Conservation (phyloP, 768 basidiomycete genomes). For the Psilocybe cyanescens region DNA sequence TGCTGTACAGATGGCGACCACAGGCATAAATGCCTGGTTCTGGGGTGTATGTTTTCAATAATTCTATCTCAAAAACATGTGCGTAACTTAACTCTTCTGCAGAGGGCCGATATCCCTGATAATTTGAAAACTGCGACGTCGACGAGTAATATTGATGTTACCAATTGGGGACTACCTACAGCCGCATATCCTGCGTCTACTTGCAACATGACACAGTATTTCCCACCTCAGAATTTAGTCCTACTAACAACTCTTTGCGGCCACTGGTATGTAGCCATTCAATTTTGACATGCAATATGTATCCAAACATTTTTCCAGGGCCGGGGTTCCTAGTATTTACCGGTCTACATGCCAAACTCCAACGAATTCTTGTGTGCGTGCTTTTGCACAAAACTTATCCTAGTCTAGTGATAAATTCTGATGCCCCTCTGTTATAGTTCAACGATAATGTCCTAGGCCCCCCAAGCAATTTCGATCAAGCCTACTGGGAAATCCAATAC, state of each 20-base stretch:
- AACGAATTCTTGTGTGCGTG: slow-evolving; percentile 42
- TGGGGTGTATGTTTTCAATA: slow-evolving; percentile 40
- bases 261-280: slow-evolving; percentile 30
- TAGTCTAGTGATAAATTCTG: background rate
- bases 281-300: background rate
- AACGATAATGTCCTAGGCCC: slow-evolving; percentile 52
- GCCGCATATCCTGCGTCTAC: slow-evolving; percentile 61
- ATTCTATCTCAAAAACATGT: background rate
- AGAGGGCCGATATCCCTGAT: slow-evolving; percentile 49
- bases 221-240: slow-evolving; percentile 67
- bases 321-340: slow-evolving; percentile 48
- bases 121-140: slow-evolving; percentile 37
- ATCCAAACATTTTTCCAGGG: slow-evolving; percentile 27
- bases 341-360: slow-evolving; percentile 42
- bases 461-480: slow-evolving; percentile 49
- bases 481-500: slow-evolving; percentile 64
- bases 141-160: slow-evolving; percentile 40
- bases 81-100: background rate
- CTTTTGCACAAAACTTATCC: background rate
- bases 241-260: slow-evolving; percentile 74
- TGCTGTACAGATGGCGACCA: slow-evolving; percentile 69
- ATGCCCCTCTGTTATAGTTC: slow-evolving; percentile 18
- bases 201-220: slow-evolving; percentile 59
- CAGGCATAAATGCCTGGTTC: slow-evolving; percentile 46
- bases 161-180: slow-evolving; percentile 61